A percentile compares a stretch with the other conserved stretches of the same genome.
Conservation (phyloP, 2,329 filamentous ascomycete genomes). For the Claviceps digitariae region DNA sequence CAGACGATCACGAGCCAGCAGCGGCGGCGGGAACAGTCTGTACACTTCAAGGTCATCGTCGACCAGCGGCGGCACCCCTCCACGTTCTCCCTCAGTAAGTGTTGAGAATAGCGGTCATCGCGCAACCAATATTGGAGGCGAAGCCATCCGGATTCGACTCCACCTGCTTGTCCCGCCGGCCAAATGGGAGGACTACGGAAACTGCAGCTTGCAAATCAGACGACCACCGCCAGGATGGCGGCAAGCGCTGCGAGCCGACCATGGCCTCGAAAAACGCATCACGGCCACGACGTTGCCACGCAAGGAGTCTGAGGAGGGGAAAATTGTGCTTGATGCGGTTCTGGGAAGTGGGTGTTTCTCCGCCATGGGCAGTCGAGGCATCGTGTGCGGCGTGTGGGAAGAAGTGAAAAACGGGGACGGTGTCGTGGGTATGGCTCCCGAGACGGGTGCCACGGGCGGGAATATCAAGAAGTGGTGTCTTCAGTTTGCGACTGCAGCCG, state of each 20-base stretch:
- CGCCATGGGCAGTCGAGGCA: slow-evolving; percentile 68
- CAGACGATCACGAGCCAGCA: slow-evolving; percentile 35
- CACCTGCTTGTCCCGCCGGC: slow-evolving; percentile 63
- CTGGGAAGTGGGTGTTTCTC: slow-evolving; percentile 77
- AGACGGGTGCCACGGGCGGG: slow-evolving; percentile 36
- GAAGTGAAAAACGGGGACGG: slow-evolving; percentile 52
- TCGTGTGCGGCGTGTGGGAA: slow-evolving; percentile 82
- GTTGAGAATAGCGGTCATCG: slow-evolving; percentile 37
- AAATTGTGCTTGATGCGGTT: slow-evolving; percentile 68
- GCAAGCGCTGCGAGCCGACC: slow-evolving; percentile 44
- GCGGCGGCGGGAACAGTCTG: slow-evolving; percentile 40
- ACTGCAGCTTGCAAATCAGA: slow-evolving; percentile 71
- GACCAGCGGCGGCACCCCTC: slow-evolving; percentile 31
- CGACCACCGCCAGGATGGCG: slow-evolving; percentile 51
- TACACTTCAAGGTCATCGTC: slow-evolving; percentile 48
- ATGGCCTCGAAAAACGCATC: slow-evolving; percentile 72
- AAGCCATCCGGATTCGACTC: slow-evolving; percentile 71
- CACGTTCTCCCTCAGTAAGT: slow-evolving; percentile 45
- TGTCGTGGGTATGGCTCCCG: slow-evolving; percentile 36
- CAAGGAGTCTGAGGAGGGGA: slow-evolving; percentile 39
- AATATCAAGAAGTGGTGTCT: slow-evolving; percentile 52
- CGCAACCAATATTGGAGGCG: slow-evolving; percentile 45
- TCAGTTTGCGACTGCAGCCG: slow-evolving; percentile 38
- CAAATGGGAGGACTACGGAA: slow-evolving; percentile 87
- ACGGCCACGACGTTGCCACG: slow-evolving; percentile 61